phyloP scores from a whole-genome alignment of 371 early-diverging fungal species.

The Lichtheimia ornata region DNA sequence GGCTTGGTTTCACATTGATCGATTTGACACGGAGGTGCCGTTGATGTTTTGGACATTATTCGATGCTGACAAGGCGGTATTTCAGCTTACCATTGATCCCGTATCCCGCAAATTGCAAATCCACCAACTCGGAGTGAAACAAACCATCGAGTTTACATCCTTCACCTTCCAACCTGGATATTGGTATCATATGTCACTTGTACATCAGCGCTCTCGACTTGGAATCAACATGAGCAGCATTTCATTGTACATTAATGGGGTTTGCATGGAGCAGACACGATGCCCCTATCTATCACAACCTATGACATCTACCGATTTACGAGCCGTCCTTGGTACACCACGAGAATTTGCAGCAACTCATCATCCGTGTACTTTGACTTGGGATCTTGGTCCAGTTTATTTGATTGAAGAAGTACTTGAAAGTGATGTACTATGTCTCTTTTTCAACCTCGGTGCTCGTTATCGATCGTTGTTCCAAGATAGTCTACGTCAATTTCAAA shows the following conservation, averaged over 20 bases:
- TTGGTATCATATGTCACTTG: slow-evolving; percentile 75
- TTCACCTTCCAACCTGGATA: slow-evolving; percentile 60
- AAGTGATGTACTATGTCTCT: slow-evolving; percentile 56
- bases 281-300: slow-evolving; percentile 61
- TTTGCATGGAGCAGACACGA: slow-evolving; percentile 55
- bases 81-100: slow-evolving; percentile 47
- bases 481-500: slow-evolving; percentile 66
- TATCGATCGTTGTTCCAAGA: slow-evolving; percentile 72
- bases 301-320: slow-evolving; percentile 27
- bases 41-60: slow-evolving; percentile 55
- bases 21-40: slow-evolving; percentile 48
- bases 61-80: slow-evolving; percentile 51
- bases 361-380: slow-evolving; percentile 40
- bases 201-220: slow-evolving; percentile 65
- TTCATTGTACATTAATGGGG: slow-evolving; percentile 68
- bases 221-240: slow-evolving; percentile 56
- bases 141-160: slow-evolving; percentile 44
- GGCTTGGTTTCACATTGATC: slow-evolving; percentile 70
- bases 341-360: slow-evolving; percentile 20
- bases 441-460: slow-evolving; percentile 67
- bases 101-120: slow-evolving; percentile 51
- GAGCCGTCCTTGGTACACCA: slow-evolving; percentile 45
- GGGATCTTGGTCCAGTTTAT: slow-evolving; percentile 73
- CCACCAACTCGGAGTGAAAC: slow-evolving; percentile 50
- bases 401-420: slow-evolving; percentile 64